Evolutionary conservation across 352 stramenopile species (phyloP).

Genomic region (Phytophthora macrochlamydospora): DNA sequence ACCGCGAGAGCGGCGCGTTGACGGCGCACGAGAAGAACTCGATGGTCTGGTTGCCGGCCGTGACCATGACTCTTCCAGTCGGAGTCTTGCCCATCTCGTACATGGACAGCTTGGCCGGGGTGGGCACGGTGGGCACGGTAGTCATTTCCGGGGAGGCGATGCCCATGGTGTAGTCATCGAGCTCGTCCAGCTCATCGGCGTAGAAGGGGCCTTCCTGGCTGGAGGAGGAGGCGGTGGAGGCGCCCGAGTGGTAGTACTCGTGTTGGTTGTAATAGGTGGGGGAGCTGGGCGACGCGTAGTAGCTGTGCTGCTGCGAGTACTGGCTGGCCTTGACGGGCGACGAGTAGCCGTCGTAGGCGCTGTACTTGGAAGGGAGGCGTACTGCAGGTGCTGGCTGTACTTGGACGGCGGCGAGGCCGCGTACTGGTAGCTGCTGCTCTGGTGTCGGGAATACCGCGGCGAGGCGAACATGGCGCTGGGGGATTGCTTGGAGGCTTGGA

Average conservation of each 20-base stretch:
- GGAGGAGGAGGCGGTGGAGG: conserved; percentile 78
- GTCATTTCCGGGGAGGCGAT: conserved; percentile 70
- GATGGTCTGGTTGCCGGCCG: conserved; percentile 80
- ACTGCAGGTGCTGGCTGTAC: conserved; percentile 27
- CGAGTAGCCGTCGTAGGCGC: conserved; percentile 33
- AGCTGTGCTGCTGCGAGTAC: conserved; percentile 36
- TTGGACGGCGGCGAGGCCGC: conserved; percentile 26
- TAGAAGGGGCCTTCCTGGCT: conserved; percentile 80
- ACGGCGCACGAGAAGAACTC: conserved; percentile 87
- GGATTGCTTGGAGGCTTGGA: conserved; percentile 2
- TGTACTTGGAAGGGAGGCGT: conserved; percentile 41
- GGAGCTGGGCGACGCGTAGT: conserved; percentile 46
- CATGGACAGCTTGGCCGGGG: conserved; percentile 65
- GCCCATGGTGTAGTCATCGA: conserved; percentile 65
- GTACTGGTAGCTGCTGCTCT: conserved; percentile 35
- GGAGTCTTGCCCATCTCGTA: conserved; percentile 84
- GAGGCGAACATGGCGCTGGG: conserved; percentile 37
- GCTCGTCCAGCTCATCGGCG: conserved; percentile 72
- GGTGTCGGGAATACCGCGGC: conserved; percentile 43
- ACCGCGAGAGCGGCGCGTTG: conserved; percentile 69
- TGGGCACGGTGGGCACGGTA: conserved; percentile 78
- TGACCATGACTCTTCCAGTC: conserved; percentile 77
- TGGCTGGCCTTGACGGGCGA: conserved; percentile 42
- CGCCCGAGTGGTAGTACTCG: conserved; percentile 78
- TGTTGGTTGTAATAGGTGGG: conserved; percentile 56